Base-by-base conservation (phyloP, 106 monocot species). In the Acanthochlamys bracteata region DNA sequence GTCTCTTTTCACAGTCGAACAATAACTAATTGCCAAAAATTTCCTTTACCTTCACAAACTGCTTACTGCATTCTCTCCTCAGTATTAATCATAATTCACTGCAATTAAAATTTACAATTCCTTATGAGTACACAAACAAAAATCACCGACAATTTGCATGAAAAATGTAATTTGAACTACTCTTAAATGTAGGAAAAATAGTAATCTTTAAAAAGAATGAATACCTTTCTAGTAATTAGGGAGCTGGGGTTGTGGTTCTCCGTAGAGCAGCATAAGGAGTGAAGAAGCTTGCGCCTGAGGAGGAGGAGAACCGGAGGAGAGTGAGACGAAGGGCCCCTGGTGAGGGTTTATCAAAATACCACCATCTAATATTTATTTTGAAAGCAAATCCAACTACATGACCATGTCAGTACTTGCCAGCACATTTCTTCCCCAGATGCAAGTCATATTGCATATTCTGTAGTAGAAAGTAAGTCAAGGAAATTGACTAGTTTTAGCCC, bases 211-310 rank as follows among this genome's bases (percentile, higher is more conserved):
- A 11, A 27, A 7, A 33, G 40, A 20, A 49, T 20, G 45, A 11
- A 10, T 47, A 64, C 69, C 75, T 75, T 69, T 19, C 57, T 62
- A 7, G 69, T 10, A 17, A 69, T 68, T 56, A 64, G n/a, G 62
- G 74, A 42, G 3, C 63, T 47, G 43, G 20, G 7, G 46, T 45
- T 75, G 21, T 13, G 75, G 63, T 61, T 63, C 25, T 63, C 33
- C 63, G 75, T 24, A 26, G 69, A 75, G 69, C 16, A 16, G 15
- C 12, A 17, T 19, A 61, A 61, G 33, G 16, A 19, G 25, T 39
- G 24, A 63, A 41, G 53, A 26, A 10, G 15, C 17, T 23, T 43
- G 61, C 24, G 53, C 19, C 33, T 10, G 40, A 33, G 15, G 25
- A 26, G 20, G 7, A 33, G 15, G 25, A 26, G 20, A 1, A 9